A percentile compares a stretch with the other conserved stretches of the same genome.
These are phyloP conservation scores for Malus sylvestris DNA, from an alignment of 306 rosid species.

Conservation along the genomic window DNA sequence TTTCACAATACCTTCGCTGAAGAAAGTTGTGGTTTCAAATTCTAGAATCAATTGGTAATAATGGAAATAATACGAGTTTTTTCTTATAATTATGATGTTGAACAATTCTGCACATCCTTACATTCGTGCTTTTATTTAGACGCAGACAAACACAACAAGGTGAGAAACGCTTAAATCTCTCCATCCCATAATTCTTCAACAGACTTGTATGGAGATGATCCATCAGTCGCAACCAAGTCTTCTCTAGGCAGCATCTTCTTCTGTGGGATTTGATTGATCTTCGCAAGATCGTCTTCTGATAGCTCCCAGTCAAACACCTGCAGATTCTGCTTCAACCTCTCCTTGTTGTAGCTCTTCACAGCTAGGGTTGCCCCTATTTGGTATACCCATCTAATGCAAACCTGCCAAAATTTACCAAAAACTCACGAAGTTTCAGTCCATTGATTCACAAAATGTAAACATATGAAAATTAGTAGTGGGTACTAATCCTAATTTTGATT, in stretches of 20 bases:
- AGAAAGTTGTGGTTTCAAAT: not conserved
- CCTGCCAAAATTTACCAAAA: constrained; percentile 11
- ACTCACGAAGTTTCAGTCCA: not conserved
- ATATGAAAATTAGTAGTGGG: not conserved
- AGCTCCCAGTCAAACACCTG: constrained; percentile 48
- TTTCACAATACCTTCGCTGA: too few species aligned
- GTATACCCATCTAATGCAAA: constrained; percentile 41
- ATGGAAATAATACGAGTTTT: not conserved
- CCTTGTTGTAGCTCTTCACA: constrained; percentile 46
- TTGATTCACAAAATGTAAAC: not conserved
- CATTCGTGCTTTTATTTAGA: not conserved
- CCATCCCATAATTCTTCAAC: constrained; percentile 39
- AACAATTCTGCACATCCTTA: not conserved
- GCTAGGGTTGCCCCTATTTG: constrained; percentile 32
- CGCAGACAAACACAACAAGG: not conserved
- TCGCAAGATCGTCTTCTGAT: constrained; percentile 23
- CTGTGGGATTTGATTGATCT: constrained; percentile 28
- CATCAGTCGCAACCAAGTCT: constrained; percentile 8
- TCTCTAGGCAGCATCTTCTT: not conserved
- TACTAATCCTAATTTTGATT: not conserved
- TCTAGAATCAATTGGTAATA: not conserved
- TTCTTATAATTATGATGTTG: too few species aligned
- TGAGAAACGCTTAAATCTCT: constrained; percentile 9
- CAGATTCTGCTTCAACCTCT: constrained; percentile 41
- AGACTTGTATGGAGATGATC: constrained; percentile 44